Evolutionary conservation across 129 eudicot species (phyloP).

Genomic region (Chrysanthemum lavandulifolium): DNA sequence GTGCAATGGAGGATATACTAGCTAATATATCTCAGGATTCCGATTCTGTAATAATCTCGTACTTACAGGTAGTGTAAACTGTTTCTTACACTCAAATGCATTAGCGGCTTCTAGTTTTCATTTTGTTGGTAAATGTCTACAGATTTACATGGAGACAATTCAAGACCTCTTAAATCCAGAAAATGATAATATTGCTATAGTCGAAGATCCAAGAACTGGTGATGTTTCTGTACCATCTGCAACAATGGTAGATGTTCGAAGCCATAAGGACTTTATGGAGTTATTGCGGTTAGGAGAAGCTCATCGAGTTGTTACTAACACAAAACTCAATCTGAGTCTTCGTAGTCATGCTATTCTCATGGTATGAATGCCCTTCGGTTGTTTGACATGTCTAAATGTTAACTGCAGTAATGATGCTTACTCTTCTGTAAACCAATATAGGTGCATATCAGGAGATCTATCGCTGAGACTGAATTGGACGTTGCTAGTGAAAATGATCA

Average conservation of each 20-base stretch:
- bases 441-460: constrained; percentile 81
- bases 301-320: constrained; percentile 87
- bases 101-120: background rate
- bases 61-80: constrained; percentile 60
- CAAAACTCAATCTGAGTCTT: constrained; percentile 92
- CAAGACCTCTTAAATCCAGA: constrained; percentile 86
- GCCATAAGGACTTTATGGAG: constrained; percentile 67
- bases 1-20: constrained; percentile 52
- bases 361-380: constrained; percentile 36
- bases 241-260: constrained; percentile 63
- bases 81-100: constrained; percentile 4
- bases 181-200: constrained; percentile 80
- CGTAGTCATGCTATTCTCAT: constrained; percentile 98
- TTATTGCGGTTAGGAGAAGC: constrained; percentile 83
- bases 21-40: constrained; percentile 59
- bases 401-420: constrained; percentile 7
- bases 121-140: constrained; percentile 20
- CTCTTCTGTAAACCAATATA: constrained; percentile 22
- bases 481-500: constrained; percentile 44
- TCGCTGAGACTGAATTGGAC: constrained; percentile 49
- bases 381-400: constrained; percentile 1
- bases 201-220: constrained; percentile 86
- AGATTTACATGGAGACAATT: constrained; percentile 90
- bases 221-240: constrained; percentile 92
- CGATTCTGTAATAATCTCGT: constrained; percentile 69